Evolutionary conservation across 345 rosid genomes (phyloP), one percentile per base, ranked within the genome.

Genomic region (Populus euphratica): DNA sequence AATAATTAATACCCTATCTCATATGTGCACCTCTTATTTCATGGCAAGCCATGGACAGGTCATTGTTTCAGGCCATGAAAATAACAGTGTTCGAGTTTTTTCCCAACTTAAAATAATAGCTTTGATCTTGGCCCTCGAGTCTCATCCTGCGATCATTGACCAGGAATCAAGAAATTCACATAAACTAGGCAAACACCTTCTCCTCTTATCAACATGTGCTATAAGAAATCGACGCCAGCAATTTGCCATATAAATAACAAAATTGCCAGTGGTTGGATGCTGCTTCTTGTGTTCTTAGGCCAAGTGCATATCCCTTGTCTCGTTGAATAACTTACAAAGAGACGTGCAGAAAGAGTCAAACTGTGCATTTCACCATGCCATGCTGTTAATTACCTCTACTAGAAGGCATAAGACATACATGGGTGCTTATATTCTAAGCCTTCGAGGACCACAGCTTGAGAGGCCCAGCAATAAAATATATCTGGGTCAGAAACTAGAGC

Each of bases 161-260:
- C 56, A 18, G 6, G 25, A 54, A 54, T 54, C 61, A 20, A 52
- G 61, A 52, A 52, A 52, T 2, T 6, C 10, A 20, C 23, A 8
- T 9, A 20, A 52, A 52, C 61, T 0, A 50, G n/a, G n/a, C 59
- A 18, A 13, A 1, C 59, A 18, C 47, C 16, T 17, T 31, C 69
- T 61, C 49, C 41, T 74, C 52, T n/a, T 65, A 7, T 18, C 29
- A 50, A 25, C 81, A 49, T 36, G 85, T 79, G 74, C 33, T 39
- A 1, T 6, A 0, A 65, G 44, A 69, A 25, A 9, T 38, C 31
- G 70, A 44, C 20, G 49, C 44, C 62, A 38, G 69, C 71, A 52
- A 52, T 25, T 31, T 33, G 52, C 2, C 4, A 20, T 5, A 23
- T 2, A 36, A 13, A 68, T 35, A 36, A 47, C 36, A 9, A 31